Evolutionary conservation across 768 basidiomycete genomes (phyloP).

Genomic region (Dacryopinax spathularia): DNA sequence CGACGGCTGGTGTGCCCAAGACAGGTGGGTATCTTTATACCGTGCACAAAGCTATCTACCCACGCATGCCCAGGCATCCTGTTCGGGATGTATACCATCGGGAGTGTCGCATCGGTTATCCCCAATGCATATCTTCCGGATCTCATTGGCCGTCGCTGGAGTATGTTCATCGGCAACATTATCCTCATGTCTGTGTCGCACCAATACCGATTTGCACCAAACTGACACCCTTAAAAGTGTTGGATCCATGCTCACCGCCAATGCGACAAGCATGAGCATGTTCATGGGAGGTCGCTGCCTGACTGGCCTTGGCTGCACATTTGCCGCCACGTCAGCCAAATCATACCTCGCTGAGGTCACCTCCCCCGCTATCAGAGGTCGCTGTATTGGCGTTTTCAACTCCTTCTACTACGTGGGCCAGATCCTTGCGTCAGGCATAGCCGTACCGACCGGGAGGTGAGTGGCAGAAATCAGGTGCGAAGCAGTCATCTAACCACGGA

Average conservation of each 20-base stretch:
- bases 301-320: slow-evolving; percentile 34
- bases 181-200: slow-evolving; percentile 29
- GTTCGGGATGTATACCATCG: slow-evolving; percentile 40
- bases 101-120: slow-evolving; percentile 13
- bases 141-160: slow-evolving; percentile 35
- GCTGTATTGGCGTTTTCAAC: slow-evolving; percentile 38
- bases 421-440: slow-evolving; percentile 42
- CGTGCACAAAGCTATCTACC: too few relatives aligned
- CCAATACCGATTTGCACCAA: background rate
- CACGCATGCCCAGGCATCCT: slow-evolving; percentile 27
- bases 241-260: slow-evolving; percentile 37
- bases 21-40: slow-evolving; percentile 13
- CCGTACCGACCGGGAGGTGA: slow-evolving; percentile 38
- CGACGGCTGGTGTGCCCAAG: slow-evolving; percentile 34
- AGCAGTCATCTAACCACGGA: too few relatives aligned
- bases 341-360: slow-evolving; percentile 39
- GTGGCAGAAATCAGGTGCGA: too few relatives aligned
- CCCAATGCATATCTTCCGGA: slow-evolving; percentile 34
- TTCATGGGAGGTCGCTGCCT: slow-evolving; percentile 38
- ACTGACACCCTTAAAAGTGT: slow-evolving; percentile 20
- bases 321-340: slow-evolving; percentile 37
- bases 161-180: slow-evolving; percentile 37
- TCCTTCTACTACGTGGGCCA: slow-evolving; percentile 43
- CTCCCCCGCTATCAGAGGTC: slow-evolving; percentile 35
- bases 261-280: slow-evolving; percentile 28